Conservation (phyloP, 495 filamentous ascomycete genomes). For the Aspergillus nidulans region DNA sequence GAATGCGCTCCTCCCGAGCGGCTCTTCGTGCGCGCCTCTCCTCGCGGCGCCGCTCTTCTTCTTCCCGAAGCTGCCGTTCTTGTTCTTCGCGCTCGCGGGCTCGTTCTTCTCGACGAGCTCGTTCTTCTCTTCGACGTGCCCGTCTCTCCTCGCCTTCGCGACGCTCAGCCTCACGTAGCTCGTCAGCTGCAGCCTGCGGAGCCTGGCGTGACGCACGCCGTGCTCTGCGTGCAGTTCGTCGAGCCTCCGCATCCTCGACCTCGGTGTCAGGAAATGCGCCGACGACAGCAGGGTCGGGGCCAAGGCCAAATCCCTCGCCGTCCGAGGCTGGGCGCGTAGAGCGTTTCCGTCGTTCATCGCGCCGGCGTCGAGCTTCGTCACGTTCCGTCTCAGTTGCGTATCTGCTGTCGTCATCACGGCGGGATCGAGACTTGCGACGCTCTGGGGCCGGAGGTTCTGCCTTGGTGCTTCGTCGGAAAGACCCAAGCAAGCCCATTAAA, state of each 20-base stretch:
- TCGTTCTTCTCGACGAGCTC: conserved; percentile 38
- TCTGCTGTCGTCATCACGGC: conserved; percentile 34
- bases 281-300: conserved; percentile 34
- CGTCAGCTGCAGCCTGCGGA: conserved; percentile 21
- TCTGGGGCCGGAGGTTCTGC: conserved; percentile 36
- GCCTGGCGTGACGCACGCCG: conserved; percentile 35
- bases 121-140: conserved; percentile 38
- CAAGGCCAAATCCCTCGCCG: conserved; percentile 40
- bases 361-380: conserved; percentile 38
- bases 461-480: conserved; percentile 35
- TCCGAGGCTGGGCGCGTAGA: conserved; percentile 40
- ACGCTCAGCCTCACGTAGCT: conserved; percentile 30
- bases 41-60: conserved; percentile 44
- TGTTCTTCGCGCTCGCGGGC: conserved; percentile 35
- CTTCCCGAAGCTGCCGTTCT: conserved; percentile 40
- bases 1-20: conserved; percentile 46
- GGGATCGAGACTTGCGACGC: conserved; percentile 37
- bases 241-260: conserved; percentile 47
- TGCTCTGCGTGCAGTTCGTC: conserved; percentile 46
- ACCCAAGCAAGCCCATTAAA: conserved; percentile 46
- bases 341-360: conserved; percentile 40
- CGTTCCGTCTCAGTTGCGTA: conserved; percentile 38
- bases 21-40: conserved; percentile 43
- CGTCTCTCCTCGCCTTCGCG: conserved; percentile 46
- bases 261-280: conserved; percentile 38